A percentile compares a stretch with the other conserved stretches of the same genome.
Evolutionary conservation across 2,329 filamentous ascomycete species (phyloP).

Genomic region (Claviceps digitariae): DNA sequence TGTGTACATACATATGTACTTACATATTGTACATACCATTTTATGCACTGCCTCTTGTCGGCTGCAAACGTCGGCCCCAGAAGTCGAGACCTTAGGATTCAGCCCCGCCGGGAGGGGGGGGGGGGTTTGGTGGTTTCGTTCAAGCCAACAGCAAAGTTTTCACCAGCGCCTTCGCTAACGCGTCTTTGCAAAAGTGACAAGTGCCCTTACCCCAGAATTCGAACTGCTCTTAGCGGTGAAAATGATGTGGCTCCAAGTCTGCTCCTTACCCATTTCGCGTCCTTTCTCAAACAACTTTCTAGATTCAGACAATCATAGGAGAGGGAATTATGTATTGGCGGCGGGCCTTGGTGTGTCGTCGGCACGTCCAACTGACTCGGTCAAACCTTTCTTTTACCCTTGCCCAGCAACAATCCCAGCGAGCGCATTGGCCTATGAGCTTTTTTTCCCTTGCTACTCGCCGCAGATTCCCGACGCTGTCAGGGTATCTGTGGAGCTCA

Average conservation of each 20-base stretch:
- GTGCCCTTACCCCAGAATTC: neutral
- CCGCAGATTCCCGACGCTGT: neutral
- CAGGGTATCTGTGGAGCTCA: conserved; percentile 1
- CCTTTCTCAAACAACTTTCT: neutral
- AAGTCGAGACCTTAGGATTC: neutral
- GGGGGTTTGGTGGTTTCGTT: too few relatives aligned
- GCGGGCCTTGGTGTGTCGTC: conserved; percentile 5
- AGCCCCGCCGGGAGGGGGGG: neutral
- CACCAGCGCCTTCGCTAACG: neutral
- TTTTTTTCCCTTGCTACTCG: neutral
- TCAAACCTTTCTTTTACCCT: neutral
- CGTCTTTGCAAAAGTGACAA: neutral
- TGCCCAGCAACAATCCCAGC: neutral
- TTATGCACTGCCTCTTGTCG: neutral
- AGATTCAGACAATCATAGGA: neutral
- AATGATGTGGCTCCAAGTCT: too few relatives aligned
- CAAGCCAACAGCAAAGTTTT: neutral
- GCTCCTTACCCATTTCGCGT: neutral
- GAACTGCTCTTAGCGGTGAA: neutral
- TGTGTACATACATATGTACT: too few relatives aligned
- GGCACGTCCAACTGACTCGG: conserved; percentile 9
- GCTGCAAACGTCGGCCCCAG: neutral
- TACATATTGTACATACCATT: too few relatives aligned
- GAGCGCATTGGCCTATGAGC: neutral
- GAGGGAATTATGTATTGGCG: neutral